Evolutionary conservation across 78 protist genomes (phyloP), one percentile per base, ranked within the genome.

Genomic region (Paulinella micropora): DNA sequence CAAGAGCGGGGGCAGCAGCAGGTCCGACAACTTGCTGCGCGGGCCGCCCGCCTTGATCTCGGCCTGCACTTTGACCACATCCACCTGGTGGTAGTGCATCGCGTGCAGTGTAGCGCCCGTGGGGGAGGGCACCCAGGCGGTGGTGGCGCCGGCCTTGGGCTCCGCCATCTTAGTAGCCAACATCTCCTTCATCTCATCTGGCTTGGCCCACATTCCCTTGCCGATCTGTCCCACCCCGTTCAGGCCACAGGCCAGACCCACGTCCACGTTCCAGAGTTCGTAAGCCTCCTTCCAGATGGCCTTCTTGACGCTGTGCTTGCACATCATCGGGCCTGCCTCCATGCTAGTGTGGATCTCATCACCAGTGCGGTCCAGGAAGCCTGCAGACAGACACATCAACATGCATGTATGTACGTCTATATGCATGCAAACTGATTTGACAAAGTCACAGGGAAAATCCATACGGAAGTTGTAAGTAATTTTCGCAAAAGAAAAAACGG

Each of bases 71-170:
- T 0, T 29, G 86, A 2, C 35, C n/a, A 67, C 73, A 0, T 1
- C 0, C 3, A 0, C 0, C 34, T 39, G 23, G 67, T 69, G 92
- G 87, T 90, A 90, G 92, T 90, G 92, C 64, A 90, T 38, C 38
- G 92, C 92, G 90, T 90, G 92, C 77, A 90, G 90, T 3, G 92
- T 86, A 32, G 92, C 92, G 0, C 89, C 92, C 2, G 89, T 86
- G 4, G 92, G 92, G 3, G 86, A 79, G 0, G 92, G 92, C 34
- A 90, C 92, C 88, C 67, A 86, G 4, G 67, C 79, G 37, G 34
- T n/a, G 32, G 88, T 28, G 3, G 91, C 88, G 32, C 83, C 92
- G 38, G 35, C 87, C 31, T 79, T 0, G 28, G 79, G 79, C 31
- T 89, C 86, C 28, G 15, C 90, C 37, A 31, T 34, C 82, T 90